A percentile compares a stretch with the other conserved stretches of the same genome.
phyloP scores from a whole-genome alignment of 805 yeast species.

The Yarrowia divulgata region DNA sequence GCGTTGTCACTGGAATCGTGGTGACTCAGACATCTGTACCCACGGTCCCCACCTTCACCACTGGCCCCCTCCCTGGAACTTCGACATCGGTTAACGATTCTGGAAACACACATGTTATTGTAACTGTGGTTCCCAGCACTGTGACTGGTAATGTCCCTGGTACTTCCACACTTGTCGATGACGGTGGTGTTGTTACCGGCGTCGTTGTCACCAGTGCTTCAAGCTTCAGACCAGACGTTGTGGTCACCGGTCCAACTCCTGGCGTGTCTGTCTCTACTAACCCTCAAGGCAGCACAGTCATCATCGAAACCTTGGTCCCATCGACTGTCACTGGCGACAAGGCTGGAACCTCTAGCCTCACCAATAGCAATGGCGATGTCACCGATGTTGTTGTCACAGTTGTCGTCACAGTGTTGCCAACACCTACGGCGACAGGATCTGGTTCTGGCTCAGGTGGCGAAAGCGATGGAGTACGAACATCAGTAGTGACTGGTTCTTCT shows the following conservation, averaged over 20 bases:
- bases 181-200: neutral
- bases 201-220: neutral
- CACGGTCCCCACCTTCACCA: too few species aligned
- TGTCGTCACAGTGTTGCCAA: neutral
- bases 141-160: neutral
- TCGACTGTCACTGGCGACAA: neutral
- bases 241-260: neutral
- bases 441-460: neutral
- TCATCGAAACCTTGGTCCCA: neutral
- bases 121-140: neutral
- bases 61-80: neutral
- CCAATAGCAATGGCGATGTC: neutral
- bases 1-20: neutral
- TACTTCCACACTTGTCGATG: neutral
- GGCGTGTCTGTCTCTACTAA: neutral
- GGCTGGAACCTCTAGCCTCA: neutral
- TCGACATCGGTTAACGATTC: neutral
- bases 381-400: neutral
- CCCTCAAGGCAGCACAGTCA: neutral
- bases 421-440: neutral
- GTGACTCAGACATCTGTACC: neutral
- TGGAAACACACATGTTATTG: neutral
- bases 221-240: neutral
- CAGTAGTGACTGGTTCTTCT: neutral
- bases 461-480: neutral